These are phyloP conservation scores for Ophiostoma ips DNA, from an alignment of 2,329 filamentous ascomycete species.

Conservation along the genomic window DNA sequence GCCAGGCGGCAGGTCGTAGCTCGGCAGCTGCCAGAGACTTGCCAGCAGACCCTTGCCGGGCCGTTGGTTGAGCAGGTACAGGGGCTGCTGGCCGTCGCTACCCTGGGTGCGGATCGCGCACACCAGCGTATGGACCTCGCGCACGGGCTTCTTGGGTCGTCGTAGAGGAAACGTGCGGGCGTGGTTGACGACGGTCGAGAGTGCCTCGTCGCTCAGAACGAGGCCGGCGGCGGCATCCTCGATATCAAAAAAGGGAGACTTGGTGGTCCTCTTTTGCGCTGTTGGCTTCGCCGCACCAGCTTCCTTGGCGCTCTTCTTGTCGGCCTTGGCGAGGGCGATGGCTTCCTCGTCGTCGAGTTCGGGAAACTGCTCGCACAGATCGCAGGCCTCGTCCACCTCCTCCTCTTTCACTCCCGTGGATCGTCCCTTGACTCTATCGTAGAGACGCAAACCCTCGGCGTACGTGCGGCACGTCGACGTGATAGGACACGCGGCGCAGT, in stretches of 20 bases:
- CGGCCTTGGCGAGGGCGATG: background rate
- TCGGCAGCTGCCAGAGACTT: conserved; percentile 43
- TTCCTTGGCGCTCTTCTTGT: conserved; percentile 1
- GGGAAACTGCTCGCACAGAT: conserved; percentile 33
- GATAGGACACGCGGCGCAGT: conserved; percentile 38
- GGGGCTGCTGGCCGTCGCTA: conserved; percentile 21
- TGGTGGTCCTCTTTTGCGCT: conserved; percentile 1
- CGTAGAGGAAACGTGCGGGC: conserved; percentile 38
- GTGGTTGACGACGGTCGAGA: conserved; percentile 27
- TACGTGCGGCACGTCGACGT: conserved; percentile 37
- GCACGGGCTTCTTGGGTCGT: conserved; percentile 35
- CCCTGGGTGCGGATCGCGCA: conserved; percentile 30
- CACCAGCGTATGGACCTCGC: conserved; percentile 38
- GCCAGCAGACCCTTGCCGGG: conserved; percentile 41
- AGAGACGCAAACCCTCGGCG: conserved; percentile 28
- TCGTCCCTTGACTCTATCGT: background rate
- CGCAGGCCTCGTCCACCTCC: conserved; percentile 31
- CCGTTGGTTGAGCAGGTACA: conserved; percentile 35
- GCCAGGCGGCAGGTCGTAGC: conserved; percentile 16
- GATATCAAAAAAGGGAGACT: conserved; percentile 22
- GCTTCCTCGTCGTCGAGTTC: conserved; percentile 19
- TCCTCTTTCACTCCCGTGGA: background rate
- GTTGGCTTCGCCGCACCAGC: background rate
- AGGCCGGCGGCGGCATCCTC: conserved; percentile 5
- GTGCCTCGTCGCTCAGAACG: background rate